Percentiles rank a stretch among this genome's conserved stretches.
phyloP scores from a whole-genome alignment of 2,329 filamentous ascomycete genomes.

The Sporothrix brasiliensis region DNA sequence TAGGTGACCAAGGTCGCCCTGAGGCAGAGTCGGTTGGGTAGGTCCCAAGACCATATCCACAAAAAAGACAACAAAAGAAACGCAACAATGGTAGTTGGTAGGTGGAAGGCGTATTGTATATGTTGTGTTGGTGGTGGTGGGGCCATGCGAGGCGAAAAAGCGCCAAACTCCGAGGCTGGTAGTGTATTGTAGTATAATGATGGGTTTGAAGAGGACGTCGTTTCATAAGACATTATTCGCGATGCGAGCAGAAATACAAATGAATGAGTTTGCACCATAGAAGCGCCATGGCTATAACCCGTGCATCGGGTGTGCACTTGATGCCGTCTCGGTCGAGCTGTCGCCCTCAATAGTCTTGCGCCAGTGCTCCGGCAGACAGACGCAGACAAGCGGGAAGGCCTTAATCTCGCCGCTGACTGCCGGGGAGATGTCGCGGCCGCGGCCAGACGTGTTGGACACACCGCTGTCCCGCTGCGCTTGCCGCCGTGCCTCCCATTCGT shows the following conservation, averaged over 20 bases:
- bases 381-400: constrained; percentile 94
- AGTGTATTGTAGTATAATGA: not conserved
- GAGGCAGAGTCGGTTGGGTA: not conserved
- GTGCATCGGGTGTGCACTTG: constrained; percentile 46
- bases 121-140: constrained; percentile 38
- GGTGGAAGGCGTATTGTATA: not conserved
- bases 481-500: constrained; percentile 81
- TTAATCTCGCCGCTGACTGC: constrained; percentile 82
- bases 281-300: constrained; percentile 36
- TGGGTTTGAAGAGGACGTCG: constrained; percentile 33
- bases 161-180: constrained; percentile 23
- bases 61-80: constrained; percentile 23
- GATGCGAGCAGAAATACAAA: constrained; percentile 26
- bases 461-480: constrained; percentile 88
- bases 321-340: constrained; percentile 66
- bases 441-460: constrained; percentile 76
- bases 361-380: constrained; percentile 95
- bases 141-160: constrained; percentile 33
- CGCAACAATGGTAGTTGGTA: not conserved
- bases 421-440: constrained; percentile 62
- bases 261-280: not conserved
- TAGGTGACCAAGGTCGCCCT: not conserved
- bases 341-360: constrained; percentile 94
- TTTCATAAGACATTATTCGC: constrained; percentile 43
- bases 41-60: not conserved